A percentile compares a stretch with the other conserved stretches of the same genome.
Conservation (phyloP, 139 green algal genomes). For the Deuterostichococcus epilithicus region DNA sequence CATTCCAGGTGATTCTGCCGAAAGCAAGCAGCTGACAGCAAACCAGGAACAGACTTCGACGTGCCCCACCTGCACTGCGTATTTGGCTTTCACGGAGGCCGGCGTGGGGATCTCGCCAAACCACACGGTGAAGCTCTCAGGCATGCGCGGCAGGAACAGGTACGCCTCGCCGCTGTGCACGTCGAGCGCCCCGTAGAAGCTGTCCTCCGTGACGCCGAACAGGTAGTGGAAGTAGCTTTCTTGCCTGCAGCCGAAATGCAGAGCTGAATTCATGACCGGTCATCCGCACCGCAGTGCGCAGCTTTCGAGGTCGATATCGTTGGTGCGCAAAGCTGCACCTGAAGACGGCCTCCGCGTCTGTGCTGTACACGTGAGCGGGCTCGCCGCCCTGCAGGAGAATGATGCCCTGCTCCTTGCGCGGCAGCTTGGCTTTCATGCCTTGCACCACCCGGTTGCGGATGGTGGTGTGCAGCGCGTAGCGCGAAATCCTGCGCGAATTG, state of each 20-base stretch:
- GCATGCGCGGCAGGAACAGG: conserved; percentile 80
- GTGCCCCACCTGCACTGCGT: conserved; percentile 59
- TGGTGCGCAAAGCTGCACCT: conserved; percentile 9
- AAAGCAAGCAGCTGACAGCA: too few species aligned
- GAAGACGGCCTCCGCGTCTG: conserved; percentile 32
- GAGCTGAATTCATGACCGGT: neutral
- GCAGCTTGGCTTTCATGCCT: conserved; percentile 19
- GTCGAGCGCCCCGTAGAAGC: conserved; percentile 70
- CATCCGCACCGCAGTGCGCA: neutral
- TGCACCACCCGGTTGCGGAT: conserved; percentile 35
- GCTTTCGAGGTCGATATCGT: neutral
- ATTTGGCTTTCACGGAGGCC: conserved; percentile 44
- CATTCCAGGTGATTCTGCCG: too few species aligned
- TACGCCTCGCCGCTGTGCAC: conserved; percentile 39
- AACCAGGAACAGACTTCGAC: too few species aligned
- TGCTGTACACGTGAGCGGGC: conserved; percentile 29
- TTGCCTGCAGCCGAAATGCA: conserved; percentile 43
- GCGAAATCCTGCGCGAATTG: conserved; percentile 39
- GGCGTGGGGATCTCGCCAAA: conserved; percentile 68
- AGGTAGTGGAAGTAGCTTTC: conserved; percentile 88
- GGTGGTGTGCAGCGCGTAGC: conserved; percentile 37
- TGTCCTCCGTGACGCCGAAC: conserved; percentile 83
- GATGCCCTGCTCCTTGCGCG: conserved; percentile 32
- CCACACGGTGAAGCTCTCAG: conserved; percentile 76
- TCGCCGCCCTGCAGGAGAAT: conserved; percentile 40